Conservation (phyloP, 2,329 filamentous ascomycete genomes). For the Sporothrix phasma region DNA sequence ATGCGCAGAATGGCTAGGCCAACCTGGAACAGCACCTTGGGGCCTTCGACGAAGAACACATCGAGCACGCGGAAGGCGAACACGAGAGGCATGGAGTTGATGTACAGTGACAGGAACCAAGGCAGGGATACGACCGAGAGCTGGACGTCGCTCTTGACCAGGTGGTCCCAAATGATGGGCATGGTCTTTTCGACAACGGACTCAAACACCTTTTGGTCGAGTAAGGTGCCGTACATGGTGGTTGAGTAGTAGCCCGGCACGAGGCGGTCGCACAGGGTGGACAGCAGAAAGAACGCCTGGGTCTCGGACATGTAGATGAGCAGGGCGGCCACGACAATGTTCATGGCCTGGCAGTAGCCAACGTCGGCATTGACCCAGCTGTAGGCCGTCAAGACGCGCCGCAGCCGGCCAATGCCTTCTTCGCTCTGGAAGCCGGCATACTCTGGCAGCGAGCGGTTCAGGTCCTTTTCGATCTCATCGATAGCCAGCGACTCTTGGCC, state of each 20-base stretch:
- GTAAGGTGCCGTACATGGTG: conserved; percentile 96
- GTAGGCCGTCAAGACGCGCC: conserved; percentile 89
- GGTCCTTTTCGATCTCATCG: conserved; percentile 97
- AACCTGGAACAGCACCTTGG: conserved; percentile 94
- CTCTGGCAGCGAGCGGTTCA: conserved; percentile 92
- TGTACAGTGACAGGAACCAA: conserved; percentile 96
- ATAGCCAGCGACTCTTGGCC: conserved; percentile 89
- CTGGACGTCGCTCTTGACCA: conserved; percentile 95
- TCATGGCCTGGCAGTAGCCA: conserved; percentile 99
- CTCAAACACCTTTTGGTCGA: conserved; percentile 96
- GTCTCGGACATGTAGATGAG: conserved; percentile 97
- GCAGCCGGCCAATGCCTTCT: conserved; percentile 81
- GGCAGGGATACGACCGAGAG: conserved; percentile 93
- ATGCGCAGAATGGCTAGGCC: conserved; percentile 93
- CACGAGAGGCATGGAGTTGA: conserved; percentile 98
- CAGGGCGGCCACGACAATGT: conserved; percentile 95
- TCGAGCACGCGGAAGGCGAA: conserved; percentile 95
- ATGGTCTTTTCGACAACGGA: conserved; percentile 97
- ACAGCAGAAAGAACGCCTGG: conserved; percentile 91
- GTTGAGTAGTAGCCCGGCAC: conserved; percentile 96
- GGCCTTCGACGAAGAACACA: conserved; percentile 96
- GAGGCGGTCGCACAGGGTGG: conserved; percentile 81
- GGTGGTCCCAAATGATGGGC: conserved; percentile 95
- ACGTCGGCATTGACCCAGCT: conserved; percentile 95
- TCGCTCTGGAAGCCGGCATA: conserved; percentile 96